A percentile compares a stretch with the other conserved stretches of the same genome.
Evolutionary conservation across 164 flowering plant species (phyloP).

Genomic region (Magnolia changhungtana): DNA sequence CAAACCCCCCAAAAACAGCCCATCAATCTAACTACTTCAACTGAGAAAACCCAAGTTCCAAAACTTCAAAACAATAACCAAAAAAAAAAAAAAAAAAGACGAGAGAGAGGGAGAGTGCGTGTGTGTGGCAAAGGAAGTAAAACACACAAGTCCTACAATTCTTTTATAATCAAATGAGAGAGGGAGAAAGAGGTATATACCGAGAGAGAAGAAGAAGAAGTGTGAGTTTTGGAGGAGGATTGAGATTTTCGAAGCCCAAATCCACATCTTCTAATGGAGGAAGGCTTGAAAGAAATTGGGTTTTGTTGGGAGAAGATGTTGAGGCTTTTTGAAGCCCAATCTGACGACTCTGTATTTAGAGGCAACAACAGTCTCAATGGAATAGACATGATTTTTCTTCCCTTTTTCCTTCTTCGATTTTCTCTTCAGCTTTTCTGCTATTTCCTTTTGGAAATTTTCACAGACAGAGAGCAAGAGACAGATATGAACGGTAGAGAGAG

Average conservation of each 20-base stretch:
- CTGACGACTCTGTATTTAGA: conserved; percentile 14
- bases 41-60: background rate
- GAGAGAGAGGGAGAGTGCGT: background rate
- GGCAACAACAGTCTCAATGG: conserved; percentile 20
- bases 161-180: background rate
- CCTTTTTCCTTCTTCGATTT: background rate
- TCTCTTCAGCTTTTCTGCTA: background rate
- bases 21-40: background rate
- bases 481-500: background rate
- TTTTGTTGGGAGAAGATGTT: conserved; percentile 1
- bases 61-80: background rate
- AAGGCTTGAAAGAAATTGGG: background rate
- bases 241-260: background rate
- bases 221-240: background rate
- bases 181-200: conserved; percentile 19
- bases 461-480: background rate
- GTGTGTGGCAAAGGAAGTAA: background rate
- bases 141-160: background rate
- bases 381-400: conserved; percentile 5
- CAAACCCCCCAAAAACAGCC: background rate
- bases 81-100: background rate
- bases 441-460: background rate
- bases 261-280: background rate
- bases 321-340: conserved; percentile 11
- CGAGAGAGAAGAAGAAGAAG: conserved; percentile 19